phyloP scores from a whole-genome alignment of 1,284 basidiomycete genomes.

The Cryptococcus hybrid region DNA sequence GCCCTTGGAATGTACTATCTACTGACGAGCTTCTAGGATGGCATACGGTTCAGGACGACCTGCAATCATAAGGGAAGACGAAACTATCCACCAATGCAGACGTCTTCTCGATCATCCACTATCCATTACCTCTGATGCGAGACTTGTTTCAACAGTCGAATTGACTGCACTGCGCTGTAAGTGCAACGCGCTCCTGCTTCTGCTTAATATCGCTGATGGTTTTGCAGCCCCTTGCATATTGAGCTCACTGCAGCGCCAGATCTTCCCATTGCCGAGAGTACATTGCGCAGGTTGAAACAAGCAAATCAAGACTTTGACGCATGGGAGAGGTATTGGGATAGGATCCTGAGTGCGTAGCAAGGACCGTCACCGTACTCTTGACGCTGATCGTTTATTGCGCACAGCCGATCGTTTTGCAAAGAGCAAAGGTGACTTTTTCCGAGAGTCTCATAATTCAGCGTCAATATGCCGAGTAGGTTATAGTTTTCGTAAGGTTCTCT shows the following conservation, averaged over 20 bases:
- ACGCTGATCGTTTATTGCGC: not conserved
- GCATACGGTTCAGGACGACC: constrained; percentile 91
- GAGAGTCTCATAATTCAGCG: constrained; percentile 46
- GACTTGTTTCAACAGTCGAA: constrained; percentile 79
- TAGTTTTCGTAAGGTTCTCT: not conserved
- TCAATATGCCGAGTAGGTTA: constrained; percentile 41
- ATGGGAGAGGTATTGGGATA: constrained; percentile 52
- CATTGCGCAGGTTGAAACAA: constrained; percentile 45
- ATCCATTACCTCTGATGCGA: constrained; percentile 86
- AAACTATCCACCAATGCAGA: constrained; percentile 78
- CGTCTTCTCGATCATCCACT: constrained; percentile 81
- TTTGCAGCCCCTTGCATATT: constrained; percentile 42
- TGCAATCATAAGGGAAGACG: constrained; percentile 85
- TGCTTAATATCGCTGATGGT: constrained; percentile 1
- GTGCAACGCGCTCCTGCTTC: not conserved
- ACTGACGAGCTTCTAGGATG: constrained; percentile 49
- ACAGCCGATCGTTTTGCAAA: constrained; percentile 43
- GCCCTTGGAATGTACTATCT: not conserved
- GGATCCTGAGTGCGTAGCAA: constrained; percentile 32
- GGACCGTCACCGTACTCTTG: not conserved
- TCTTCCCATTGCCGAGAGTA: constrained; percentile 44
- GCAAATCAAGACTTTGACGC: constrained; percentile 50
- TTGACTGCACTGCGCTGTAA: constrained; percentile 44
- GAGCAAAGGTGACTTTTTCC: constrained; percentile 44
- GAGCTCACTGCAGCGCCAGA: constrained; percentile 47